Evolutionary conservation across 2,329 filamentous ascomycete genomes (phyloP).

Genomic region (Trichoderma simmonsii): DNA sequence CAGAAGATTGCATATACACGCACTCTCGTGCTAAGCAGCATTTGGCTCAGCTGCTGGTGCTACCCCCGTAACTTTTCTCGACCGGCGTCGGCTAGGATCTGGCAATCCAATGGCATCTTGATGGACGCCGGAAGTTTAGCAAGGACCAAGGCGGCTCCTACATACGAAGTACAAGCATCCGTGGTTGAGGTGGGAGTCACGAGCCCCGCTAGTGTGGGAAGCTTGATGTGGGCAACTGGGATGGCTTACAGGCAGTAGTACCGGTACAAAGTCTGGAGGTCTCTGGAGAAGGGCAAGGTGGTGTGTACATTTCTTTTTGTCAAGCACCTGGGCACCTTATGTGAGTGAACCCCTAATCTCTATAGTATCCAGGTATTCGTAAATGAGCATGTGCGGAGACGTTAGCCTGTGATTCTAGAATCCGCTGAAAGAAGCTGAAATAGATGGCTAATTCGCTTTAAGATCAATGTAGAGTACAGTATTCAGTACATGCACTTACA

Average conservation of each 20-base stretch:
- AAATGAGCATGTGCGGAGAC: no score
- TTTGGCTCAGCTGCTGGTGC: neutral
- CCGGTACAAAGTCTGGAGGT: neutral
- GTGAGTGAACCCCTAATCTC: neutral
- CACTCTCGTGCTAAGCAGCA: neutral
- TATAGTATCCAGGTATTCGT: no score
- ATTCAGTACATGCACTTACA: neutral
- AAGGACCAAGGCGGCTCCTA: neutral
- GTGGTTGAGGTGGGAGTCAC: neutral
- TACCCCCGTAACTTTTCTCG: neutral
- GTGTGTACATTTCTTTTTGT: neutral
- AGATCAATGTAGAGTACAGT: neutral
- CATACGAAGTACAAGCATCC: neutral
- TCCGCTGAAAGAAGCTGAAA: neutral
- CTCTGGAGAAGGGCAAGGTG: neutral
- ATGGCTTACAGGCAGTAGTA: neutral
- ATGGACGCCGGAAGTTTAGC: conserved; percentile 1
- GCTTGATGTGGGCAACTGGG: neutral
- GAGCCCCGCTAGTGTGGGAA: neutral
- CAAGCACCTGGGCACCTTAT: neutral
- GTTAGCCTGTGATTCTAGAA: neutral
- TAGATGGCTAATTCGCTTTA: neutral
- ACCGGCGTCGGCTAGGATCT: neutral
- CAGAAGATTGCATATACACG: neutral
- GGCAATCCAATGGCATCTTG: neutral